Base-by-base conservation (phyloP, 306 rosid genomes). In the Sesbania bispinosa region DNA sequence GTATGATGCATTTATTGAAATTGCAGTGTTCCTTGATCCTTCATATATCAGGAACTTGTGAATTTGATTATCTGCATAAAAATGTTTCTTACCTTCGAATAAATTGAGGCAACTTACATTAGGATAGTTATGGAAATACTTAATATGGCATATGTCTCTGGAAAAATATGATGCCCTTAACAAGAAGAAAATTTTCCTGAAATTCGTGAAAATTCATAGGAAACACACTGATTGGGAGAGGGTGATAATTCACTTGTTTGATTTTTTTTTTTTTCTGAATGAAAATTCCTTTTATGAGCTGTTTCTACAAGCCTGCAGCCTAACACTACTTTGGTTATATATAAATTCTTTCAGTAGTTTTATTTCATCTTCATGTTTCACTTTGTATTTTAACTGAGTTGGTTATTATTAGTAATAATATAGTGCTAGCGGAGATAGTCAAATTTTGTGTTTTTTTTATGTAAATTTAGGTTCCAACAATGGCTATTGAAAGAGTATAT, bases 401-500 rank as follows among this genome's bases (percentile, higher is more conserved):
- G 3, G 42, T 75, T 14, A 10, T 42, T 15, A 55, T 70, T 29
- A 18, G n/a, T 19, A 13, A 18, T 48, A 11, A 10, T 32, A 13
- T 23, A 16, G 57, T 63, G 26, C 27, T 6, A 10, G 45, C 65
- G 26, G 46, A 69, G 77, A 48, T 71, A 30, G 35, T 71, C 24
- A 58, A 38, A 39, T 71, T 63, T 42, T 20, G n/a, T 79, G 14
- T 70, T n/a, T n/a, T n/a, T n/a, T n/a, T n/a, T n/a, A n/a, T 16
- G 30, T 29, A 19, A 41, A n/a, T 67, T 62, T 52, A 94, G 99
- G 90, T 94, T 75, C 97, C 99, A 45, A 94, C 97, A 8, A 94
- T 94, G 99, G 99, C 99, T 67, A 86, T 94, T 79, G 99, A 94
- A 85, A 88, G 87, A 78, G 93, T 94, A 79, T 80, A 89, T 68